A percentile compares a stretch with the other conserved stretches of the same genome.
phyloP scores from a whole-genome alignment of 345 rosid species.

The Eucalyptus globulus region DNA sequence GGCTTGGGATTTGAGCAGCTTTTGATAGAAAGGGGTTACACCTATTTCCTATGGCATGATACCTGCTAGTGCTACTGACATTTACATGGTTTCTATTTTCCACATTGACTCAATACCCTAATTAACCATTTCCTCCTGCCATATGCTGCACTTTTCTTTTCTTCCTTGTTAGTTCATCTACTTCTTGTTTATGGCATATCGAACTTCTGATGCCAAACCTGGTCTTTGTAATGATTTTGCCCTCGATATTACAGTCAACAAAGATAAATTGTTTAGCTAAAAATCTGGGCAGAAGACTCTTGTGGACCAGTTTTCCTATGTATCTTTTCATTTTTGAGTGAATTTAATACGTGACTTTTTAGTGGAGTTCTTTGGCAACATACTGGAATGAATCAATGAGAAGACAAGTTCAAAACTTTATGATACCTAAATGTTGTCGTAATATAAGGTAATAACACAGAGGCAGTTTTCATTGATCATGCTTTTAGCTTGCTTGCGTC shows the following conservation, averaged over 20 bases:
- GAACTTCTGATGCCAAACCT: no score
- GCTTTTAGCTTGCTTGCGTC: neutral
- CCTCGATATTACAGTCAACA: accelerated
- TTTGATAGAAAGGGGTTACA: accelerated
- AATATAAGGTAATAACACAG: accelerated
- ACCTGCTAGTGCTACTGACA: no score
- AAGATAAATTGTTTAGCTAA: neutral
- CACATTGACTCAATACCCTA: no score
- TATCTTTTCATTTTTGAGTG: neutral
- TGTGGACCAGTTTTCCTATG: neutral
- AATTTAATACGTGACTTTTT: no score
- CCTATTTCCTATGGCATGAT: no score
- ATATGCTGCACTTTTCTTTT: no score
- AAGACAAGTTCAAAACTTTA: neutral
- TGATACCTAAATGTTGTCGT: neutral
- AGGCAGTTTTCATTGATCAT: neutral
- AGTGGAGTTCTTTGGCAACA: neutral
- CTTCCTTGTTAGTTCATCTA: no score
- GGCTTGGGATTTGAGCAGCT: no score
- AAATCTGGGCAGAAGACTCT: neutral
- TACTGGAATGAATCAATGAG: neutral
- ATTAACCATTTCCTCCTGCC: no score
- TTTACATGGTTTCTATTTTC: no score
- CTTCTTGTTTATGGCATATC: no score
- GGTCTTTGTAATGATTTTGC: accelerated